Percentiles rank a stretch among this genome's conserved stretches.
Conservation (phyloP, 1,284 basidiomycete species). For the Papiliotrema flavescens region DNA sequence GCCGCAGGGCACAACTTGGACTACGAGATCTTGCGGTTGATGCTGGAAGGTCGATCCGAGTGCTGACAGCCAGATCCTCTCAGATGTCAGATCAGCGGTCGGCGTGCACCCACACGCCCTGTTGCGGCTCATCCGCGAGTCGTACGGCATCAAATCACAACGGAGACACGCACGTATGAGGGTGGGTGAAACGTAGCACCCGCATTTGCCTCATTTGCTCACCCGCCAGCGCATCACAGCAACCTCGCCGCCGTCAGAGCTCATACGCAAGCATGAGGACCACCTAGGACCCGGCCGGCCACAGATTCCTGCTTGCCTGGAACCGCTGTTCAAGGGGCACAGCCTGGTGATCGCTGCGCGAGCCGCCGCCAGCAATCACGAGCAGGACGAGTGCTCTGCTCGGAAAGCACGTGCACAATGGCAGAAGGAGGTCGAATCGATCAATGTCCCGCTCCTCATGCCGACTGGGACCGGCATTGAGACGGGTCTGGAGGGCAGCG, state of each 20-base stretch:
- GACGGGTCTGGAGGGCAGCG: constrained; percentile 17
- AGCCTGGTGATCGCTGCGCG: background rate
- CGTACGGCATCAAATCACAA: constrained; percentile 23
- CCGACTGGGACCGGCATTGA: constrained; percentile 1
- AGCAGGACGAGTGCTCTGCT: background rate
- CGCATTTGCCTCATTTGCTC: too few relatives aligned
- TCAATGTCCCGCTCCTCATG: constrained; percentile 18
- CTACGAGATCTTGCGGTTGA: too few relatives aligned
- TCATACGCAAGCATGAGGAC: background rate
- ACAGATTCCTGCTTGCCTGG: background rate
- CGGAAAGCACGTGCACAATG: background rate
- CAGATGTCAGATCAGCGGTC: constrained; percentile 19
- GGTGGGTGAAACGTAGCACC: too few relatives aligned
- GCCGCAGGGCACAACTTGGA: too few relatives aligned
- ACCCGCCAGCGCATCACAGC: background rate
- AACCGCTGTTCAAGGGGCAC: background rate
- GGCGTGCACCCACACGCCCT: constrained; percentile 40
- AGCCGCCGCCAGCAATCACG: background rate
- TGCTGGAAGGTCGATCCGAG: too few relatives aligned
- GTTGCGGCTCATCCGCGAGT: constrained; percentile 23
- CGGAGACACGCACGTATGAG: background rate
- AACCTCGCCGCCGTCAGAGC: background rate
- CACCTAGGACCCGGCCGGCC: background rate
- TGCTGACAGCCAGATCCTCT: background rate
- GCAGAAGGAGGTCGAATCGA: background rate